Evolutionary conservation across 805 yeast species (phyloP), one percentile per base, ranked within the genome.

Genomic region (Candida pseudoglaebosa): DNA sequence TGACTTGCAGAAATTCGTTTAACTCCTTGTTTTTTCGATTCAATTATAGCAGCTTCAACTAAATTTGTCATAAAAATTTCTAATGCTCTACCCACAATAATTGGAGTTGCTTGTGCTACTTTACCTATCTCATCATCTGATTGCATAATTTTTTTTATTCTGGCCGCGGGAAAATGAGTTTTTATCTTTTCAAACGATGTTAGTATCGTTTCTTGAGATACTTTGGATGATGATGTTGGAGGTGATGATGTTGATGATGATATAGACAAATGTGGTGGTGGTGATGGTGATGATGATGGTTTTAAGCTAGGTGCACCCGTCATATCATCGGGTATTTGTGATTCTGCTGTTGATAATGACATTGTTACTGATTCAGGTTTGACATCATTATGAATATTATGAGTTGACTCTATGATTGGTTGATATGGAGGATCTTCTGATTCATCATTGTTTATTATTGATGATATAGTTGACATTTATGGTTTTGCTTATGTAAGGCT

Each of bases 91-190:
- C 98, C 97, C 6, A 93, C 96, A 13, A 91, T 91, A n/a, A 91
- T 84, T 0, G 99, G 99, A 2, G 99, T 95, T 2, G 96, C 97
- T 56, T 90, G 97, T 3, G 99, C 96, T 4, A 93, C 98, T 57
- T 93, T 93, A 2, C 99, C 99, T 32, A 93, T 90, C 47, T 93
- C 99, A 47, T 93, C 99, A 61, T 93, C 99, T 20, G 95, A 82
- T 57, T 93, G 99, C 96, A 93, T 91, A 42, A 93, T 78, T 53
- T 93, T 87, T 69, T 93, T 93, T 53, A 93, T 89, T 46, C 98
- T 78, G 2, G 98, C 98, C 4, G 89, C 84, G 4, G 95, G 95
- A 60, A 85, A 85, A 56, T 84, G 95, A 24, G 93, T 84, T 59
- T 83, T 84, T 47, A 84, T 80, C 42, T 62, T 67, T 38, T 70